Evolutionary conservation across 495 filamentous ascomycete genomes (phyloP), one percentile per base, ranked within the genome.

Genomic region (Xylaria acuta): DNA sequence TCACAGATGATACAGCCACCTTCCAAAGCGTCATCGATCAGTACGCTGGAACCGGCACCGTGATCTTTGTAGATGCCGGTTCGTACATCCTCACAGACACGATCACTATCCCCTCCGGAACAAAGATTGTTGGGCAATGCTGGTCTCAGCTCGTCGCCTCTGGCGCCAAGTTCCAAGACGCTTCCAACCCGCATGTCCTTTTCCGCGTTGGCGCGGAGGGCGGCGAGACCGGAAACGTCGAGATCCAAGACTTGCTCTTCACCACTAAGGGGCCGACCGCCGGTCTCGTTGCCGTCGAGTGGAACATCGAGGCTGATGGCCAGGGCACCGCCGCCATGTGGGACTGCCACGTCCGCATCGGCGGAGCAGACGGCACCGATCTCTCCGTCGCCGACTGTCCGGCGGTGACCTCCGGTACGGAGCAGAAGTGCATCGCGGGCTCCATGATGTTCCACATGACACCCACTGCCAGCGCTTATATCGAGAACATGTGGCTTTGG

Each of bases 401-500:
- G 3, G 47, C 47, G 3, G 9, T 51, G 47, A 51, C 47, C 5
- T 5, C 3, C 20, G 12, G 47, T n/a, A 12, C 16, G 5, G 47
- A 18, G 9, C 47, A 14, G 11, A 12, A 12, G 4, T 51, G 47
- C 47, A 14, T 18, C 20, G 47, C 47, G 5, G 47, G 12, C 47
- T 5, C 5, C 20, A 14, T 51, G 47, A 51, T 51, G 47, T 5
- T 51, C 5, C 47, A 51, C 20, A 14, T 51, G 4, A 51, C 47
- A 12, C 20, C 47, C 8, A 76, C 83, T 30, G 88, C 83, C 1
- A 87, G 84, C 30, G 86, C 87, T 2, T 91, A 92, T 73, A 79
- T 92, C 43, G 91, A 92, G 77, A 92, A 93, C 78, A 84, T 87
- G 60, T 93, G 91, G 91, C 84, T 86, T 72, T 93, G 91, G 91